These are phyloP conservation scores for Flaveria linearis DNA, from an alignment of 129 eudicot genomes.

Conservation along the genomic window DNA sequence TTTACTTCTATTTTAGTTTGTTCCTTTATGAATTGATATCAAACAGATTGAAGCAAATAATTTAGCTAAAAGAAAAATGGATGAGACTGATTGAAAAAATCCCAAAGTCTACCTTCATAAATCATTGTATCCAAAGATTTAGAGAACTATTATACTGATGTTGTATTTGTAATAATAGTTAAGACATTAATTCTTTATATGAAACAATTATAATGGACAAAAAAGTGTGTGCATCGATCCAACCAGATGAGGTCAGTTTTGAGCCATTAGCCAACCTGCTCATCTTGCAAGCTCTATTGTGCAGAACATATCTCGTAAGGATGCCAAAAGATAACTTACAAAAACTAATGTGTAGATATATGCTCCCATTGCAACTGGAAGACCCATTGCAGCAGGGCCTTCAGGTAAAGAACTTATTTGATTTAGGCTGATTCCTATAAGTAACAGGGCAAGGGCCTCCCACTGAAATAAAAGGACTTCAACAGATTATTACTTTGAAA, in stretches of 20 bases:
- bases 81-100: too few relatives aligned
- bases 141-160: neutral
- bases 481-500: neutral
- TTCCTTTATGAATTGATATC: neutral
- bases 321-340: slow-evolving; percentile 57
- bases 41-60: too few relatives aligned
- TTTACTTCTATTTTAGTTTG: neutral
- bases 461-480: slow-evolving; percentile 49
- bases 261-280: neutral
- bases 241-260: neutral
- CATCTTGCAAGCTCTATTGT: neutral
- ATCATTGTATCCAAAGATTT: neutral
- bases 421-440: slow-evolving; percentile 91
- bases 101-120: neutral
- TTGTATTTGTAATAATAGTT: neutral
- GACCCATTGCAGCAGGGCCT: slow-evolving; percentile 79
- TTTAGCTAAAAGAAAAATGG: too few relatives aligned
- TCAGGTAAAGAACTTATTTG: slow-evolving; percentile 88
- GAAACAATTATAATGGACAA: neutral
- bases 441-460: slow-evolving; percentile 99
- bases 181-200: neutral
- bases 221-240: neutral
- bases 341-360: slow-evolving; percentile 81
- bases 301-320: neutral
- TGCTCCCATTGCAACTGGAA: slow-evolving; percentile 90